A percentile compares a stretch with the other conserved stretches of the same genome.
phyloP scores from a whole-genome alignment of 2,329 filamentous ascomycete genomes.

The Fusarium subglutinans region DNA sequence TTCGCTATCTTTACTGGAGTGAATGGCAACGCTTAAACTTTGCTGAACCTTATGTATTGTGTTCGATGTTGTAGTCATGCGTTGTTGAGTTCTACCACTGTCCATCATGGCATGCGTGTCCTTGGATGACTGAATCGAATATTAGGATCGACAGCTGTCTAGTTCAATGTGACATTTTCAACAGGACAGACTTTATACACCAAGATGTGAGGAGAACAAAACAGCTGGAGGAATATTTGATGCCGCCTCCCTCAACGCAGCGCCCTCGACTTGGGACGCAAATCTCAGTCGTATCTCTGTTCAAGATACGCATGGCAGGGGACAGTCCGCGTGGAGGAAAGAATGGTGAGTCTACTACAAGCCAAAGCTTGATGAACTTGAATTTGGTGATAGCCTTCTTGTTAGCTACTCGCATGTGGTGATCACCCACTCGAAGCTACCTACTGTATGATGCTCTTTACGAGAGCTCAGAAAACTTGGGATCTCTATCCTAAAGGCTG shows the following conservation, averaged over 20 bases:
- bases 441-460: too few species aligned
- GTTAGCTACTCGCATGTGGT: not conserved
- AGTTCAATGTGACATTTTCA: not conserved
- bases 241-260: not conserved
- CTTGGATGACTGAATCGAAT: not conserved
- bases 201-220: not conserved
- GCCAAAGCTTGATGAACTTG: not conserved
- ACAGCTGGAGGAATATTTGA: too few species aligned
- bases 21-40: too few species aligned
- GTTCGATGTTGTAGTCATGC: not conserved
- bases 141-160: not conserved
- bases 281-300: not conserved
- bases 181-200: not conserved
- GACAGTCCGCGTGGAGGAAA: fast-evolving
- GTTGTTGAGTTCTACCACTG: too few species aligned
- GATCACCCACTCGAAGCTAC: not conserved
- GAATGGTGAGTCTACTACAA: not conserved
- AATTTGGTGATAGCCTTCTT: not conserved
- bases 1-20: too few species aligned
- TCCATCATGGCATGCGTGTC: too few species aligned
- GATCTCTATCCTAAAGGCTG: not conserved
- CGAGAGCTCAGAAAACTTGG: not conserved
- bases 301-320: not conserved
- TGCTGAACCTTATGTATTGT: too few species aligned
- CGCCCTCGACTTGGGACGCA: not conserved